These are phyloP conservation scores for Polysphondylium violaceum DNA, from an alignment of 78 protist species.

Conservation along the genomic window DNA sequence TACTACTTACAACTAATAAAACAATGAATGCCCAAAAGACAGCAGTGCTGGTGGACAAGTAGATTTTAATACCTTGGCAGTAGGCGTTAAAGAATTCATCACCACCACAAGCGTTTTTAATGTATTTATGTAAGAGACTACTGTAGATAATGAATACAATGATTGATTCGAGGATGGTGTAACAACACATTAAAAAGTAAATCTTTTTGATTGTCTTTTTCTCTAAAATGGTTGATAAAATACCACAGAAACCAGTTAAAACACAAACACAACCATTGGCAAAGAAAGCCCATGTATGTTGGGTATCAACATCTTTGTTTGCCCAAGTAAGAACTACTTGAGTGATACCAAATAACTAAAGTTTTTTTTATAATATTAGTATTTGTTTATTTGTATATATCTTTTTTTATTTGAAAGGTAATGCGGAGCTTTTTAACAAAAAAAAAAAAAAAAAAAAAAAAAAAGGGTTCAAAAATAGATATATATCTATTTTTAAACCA, in stretches of 20 bases:
- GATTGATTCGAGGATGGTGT: slow-evolving; percentile 10
- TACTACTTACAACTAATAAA: slow-evolving; percentile 4
- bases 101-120: slow-evolving; percentile 26
- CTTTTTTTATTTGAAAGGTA: no score
- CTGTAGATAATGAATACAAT: slow-evolving; percentile 38
- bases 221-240: slow-evolving; percentile 7
- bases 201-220: neutral
- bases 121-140: slow-evolving; percentile 1
- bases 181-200: slow-evolving; percentile 15
- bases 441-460: no score
- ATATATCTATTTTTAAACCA: no score
- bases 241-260: slow-evolving; percentile 29
- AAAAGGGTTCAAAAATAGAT: no score
- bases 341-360: slow-evolving; percentile 31
- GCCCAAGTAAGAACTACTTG: slow-evolving; percentile 32
- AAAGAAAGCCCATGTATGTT: slow-evolving; percentile 27
- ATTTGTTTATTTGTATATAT: no score
- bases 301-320: slow-evolving; percentile 12
- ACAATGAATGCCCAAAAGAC: slow-evolving; percentile 41
- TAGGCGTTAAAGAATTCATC: neutral
- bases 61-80: slow-evolving; percentile 36
- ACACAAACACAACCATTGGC: slow-evolving; percentile 34
- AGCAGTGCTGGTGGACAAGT: slow-evolving; percentile 11
- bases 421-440: no score
- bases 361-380: no score